Percentiles rank a stretch among this genome's conserved stretches.
Evolutionary conservation across 257 asterid species (phyloP).

Genomic region (Coffea eugenioides): DNA sequence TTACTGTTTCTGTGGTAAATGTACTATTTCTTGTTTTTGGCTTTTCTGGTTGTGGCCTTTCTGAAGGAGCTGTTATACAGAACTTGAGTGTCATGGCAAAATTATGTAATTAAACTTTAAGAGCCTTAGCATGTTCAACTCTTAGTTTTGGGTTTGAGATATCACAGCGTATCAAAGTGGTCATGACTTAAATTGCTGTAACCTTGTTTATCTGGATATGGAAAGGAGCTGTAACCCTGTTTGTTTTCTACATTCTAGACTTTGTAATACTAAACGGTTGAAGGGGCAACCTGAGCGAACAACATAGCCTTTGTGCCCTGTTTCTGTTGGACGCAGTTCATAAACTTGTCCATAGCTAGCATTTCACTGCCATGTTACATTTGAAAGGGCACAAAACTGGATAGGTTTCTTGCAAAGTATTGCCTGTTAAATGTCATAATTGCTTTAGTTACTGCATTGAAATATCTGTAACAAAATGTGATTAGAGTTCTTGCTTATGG

Average conservation of each 20-base stretch:
- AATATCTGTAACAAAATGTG: background rate
- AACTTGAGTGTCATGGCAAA: background rate
- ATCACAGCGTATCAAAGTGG: background rate
- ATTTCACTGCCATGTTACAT: background rate
- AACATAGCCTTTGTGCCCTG: background rate
- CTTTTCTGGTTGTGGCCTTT: background rate
- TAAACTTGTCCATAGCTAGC: too few species aligned
- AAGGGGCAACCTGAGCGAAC: background rate
- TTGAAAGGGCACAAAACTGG: background rate
- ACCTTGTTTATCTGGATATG: background rate
- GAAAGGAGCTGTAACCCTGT: too few species aligned
- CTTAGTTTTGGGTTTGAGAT: background rate
- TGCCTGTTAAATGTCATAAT: background rate
- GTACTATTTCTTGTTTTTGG: background rate
- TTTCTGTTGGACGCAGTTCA: background rate
- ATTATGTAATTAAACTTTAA: background rate
- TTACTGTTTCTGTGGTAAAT: too few species aligned
- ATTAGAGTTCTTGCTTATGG: background rate
- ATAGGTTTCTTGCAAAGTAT: background rate
- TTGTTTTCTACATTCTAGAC: background rate
- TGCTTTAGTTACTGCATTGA: background rate
- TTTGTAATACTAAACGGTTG: too few species aligned
- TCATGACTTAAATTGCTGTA: background rate
- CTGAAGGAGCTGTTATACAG: background rate
- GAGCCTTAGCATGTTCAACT: background rate